phyloP scores from a whole-genome alignment of 2,329 filamentous ascomycete genomes.

The Alternaria brassicae region DNA sequence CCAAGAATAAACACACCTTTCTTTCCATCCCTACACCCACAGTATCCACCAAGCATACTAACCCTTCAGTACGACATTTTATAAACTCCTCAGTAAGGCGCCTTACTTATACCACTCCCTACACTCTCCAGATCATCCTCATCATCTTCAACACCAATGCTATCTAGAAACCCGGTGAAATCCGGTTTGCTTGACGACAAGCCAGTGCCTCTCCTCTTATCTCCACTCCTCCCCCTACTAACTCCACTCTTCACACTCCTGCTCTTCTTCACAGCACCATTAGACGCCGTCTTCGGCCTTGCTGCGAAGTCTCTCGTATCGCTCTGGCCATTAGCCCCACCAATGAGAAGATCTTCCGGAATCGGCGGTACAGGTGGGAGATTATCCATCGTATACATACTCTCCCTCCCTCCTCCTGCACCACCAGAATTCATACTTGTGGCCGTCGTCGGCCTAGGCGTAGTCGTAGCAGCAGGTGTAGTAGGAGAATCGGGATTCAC shows the following conservation, averaged over 20 bases:
- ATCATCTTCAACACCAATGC: conserved; percentile 40
- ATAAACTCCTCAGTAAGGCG: conserved; percentile 33
- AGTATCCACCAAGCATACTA: not conserved
- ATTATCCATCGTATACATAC: conserved; percentile 21
- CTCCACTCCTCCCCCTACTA: conserved; percentile 29
- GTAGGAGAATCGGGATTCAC: conserved; percentile 4
- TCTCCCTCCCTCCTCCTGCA: conserved; percentile 15
- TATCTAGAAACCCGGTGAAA: conserved; percentile 45
- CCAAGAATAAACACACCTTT: not conserved
- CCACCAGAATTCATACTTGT: conserved; percentile 2
- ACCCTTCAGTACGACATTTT: no score
- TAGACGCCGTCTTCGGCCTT: conserved; percentile 33
- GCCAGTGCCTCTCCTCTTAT: conserved; percentile 14
- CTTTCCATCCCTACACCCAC: not conserved
- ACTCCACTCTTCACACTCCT: conserved; percentile 38
- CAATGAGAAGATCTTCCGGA: conserved; percentile 36
- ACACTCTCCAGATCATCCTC: conserved; percentile 20
- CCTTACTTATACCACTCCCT: conserved; percentile 28
- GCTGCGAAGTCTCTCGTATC: conserved; percentile 21
- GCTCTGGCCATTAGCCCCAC: conserved; percentile 21
- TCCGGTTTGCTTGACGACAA: conserved; percentile 30
- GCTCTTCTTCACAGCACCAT: conserved; percentile 28
- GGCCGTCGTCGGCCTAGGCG: conserved; percentile 11
- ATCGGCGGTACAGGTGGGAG: conserved; percentile 47
- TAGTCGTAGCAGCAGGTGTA: conserved; percentile 34